phyloP scores from a whole-genome alignment of 2,329 filamentous ascomycete species.

The Penicillium sp. region DNA sequence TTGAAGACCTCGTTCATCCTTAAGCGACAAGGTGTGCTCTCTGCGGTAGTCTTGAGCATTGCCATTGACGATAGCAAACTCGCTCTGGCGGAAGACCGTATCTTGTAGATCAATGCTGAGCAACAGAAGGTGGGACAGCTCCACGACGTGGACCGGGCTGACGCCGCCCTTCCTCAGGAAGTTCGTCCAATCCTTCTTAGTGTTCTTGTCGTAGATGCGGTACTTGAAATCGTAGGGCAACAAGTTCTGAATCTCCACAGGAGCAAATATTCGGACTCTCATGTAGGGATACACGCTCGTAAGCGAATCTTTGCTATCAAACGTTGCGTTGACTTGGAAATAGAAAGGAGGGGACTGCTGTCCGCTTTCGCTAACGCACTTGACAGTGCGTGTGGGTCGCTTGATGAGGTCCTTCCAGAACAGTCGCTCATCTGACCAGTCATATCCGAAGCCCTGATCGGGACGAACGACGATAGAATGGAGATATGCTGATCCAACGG shows the following conservation, averaged over 20 bases:
- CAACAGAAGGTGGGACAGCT: constrained; percentile 87
- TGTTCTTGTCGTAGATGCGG: constrained; percentile 97
- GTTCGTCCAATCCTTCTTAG: constrained; percentile 98
- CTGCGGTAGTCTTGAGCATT: constrained; percentile 82
- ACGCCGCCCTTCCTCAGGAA: constrained; percentile 95
- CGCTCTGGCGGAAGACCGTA: constrained; percentile 88
- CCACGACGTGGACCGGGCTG: constrained; percentile 94
- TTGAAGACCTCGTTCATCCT: constrained; percentile 76
- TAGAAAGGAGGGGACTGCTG: constrained; percentile 81
- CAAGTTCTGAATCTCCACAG: constrained; percentile 90
- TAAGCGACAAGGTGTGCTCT: constrained; percentile 75
- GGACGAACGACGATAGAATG: constrained; percentile 85
- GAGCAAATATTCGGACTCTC: constrained; percentile 85
- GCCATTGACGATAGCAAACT: constrained; percentile 96
- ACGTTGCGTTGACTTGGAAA: constrained; percentile 89
- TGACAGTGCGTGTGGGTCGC: constrained; percentile 78
- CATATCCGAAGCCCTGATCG: constrained; percentile 93
- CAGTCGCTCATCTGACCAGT: constrained; percentile 85
- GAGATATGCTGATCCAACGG: constrained; percentile 86
- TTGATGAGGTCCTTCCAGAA: constrained; percentile 93
- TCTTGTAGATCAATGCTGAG: constrained; percentile 97
- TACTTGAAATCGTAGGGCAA: constrained; percentile 99
- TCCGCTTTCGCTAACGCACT: constrained; percentile 80
- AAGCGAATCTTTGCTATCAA: constrained; percentile 78
- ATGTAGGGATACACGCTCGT: constrained; percentile 89